Base-by-base conservation (phyloP, 176 grass and related monocot genomes). In the Triticum aestivum region DNA sequence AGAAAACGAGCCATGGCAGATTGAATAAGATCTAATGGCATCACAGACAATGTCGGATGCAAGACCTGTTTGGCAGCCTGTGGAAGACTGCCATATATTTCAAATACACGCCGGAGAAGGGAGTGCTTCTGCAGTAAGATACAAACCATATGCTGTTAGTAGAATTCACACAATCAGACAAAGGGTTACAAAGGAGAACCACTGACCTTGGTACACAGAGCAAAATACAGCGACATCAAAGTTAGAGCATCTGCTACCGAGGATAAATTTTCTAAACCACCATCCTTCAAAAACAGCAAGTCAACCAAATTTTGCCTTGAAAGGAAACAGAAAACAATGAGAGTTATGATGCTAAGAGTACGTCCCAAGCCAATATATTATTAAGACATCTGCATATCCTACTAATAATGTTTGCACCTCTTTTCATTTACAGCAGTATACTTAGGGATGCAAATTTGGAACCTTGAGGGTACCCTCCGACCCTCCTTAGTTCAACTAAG, bases 141-240 rank as follows among this genome's bases (percentile, higher is more conserved):
- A 70, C 27, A 21, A 70, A 68, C 38, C 47, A 26, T 29, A 83
- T 85, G 83, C n/a, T 59, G 52, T 89, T 84, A 94, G 68, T 35
- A 89, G 71, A 81, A 76, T 73, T 47, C 52, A 88, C 3, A 85
- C 5, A 89, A 59, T 24, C 30, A 88, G 42, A 73, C 14, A 80
- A 75, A 64, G 65, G 35, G 51, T 65, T 89, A 42, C 26, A 80
- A 59, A 86, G 78, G 41, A 78, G 82, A 71, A 92, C 82, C 65
- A 82, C 89, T 73, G 47, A 98, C 96, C 89, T 98, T 98, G 20
- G 96, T 98, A 72, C 96, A 98, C 76, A 98, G 86, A 59, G 96
- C 96, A 83, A 98, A 98, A 92, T 95, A 94, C 41, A 98, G 91
- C 42, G 96, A 98, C 91, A 95, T 98, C 78, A 87, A 81, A 79